Evolutionary conservation across 2,329 filamentous ascomycete genomes (phyloP).

Genomic region (Fulvia fulva): DNA sequence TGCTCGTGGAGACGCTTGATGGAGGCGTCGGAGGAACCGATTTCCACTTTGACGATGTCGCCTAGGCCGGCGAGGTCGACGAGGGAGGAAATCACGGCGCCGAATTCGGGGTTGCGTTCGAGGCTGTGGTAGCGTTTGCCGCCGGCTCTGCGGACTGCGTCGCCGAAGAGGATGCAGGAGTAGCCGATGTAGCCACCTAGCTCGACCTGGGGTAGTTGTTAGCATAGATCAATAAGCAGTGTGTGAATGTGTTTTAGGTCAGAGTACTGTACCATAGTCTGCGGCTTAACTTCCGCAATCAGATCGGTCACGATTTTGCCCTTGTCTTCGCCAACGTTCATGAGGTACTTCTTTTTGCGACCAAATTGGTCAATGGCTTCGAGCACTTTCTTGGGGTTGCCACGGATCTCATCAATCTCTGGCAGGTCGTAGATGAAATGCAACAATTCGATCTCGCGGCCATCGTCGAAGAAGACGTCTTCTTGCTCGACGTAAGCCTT

Average conservation of each 20-base stretch:
- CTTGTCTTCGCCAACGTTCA: conserved; percentile 76
- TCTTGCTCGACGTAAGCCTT: conserved; percentile 49
- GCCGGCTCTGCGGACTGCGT: conserved; percentile 59
- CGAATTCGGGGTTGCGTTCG: conserved; percentile 71
- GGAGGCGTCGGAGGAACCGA: conserved; percentile 65
- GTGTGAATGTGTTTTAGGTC: background rate
- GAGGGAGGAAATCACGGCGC: conserved; percentile 63
- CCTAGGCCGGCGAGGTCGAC: conserved; percentile 70
- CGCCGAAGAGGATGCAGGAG: conserved; percentile 71
- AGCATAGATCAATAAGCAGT: background rate
- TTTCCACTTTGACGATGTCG: conserved; percentile 64
- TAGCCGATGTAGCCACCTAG: conserved; percentile 80
- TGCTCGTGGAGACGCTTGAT: conserved; percentile 56
- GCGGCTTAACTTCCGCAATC: conserved; percentile 63
- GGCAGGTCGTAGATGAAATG: conserved; percentile 63
- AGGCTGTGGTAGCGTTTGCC: conserved; percentile 66
- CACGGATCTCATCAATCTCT: conserved; percentile 59
- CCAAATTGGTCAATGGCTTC: conserved; percentile 68
- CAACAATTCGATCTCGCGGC: conserved; percentile 68
- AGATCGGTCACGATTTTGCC: conserved; percentile 66
- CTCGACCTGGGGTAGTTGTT: conserved; percentile 52
- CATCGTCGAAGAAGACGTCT: conserved; percentile 57
- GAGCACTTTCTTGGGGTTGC: conserved; percentile 61
- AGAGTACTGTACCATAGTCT: conserved; percentile 49
- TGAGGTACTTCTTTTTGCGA: conserved; percentile 64